Percentiles rank a stretch among this genome's conserved stretches.
Conservation (phyloP, 768 basidiomycete genomes). For the Russula compacta region DNA sequence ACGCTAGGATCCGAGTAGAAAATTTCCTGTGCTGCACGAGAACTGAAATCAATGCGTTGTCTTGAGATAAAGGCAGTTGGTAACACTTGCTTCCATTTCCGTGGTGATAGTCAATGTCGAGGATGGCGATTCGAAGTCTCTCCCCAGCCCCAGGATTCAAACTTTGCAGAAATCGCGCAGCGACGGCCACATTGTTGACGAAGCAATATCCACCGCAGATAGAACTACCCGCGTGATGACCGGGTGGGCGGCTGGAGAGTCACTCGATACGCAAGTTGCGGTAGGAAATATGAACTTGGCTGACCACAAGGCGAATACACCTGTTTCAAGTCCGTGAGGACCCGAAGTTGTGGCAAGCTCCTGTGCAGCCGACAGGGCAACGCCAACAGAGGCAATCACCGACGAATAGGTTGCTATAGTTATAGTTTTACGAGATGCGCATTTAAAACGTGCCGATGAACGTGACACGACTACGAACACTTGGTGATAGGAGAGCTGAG, state of each 20-base stretch:
- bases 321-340: neutral
- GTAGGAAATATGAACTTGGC: neutral
- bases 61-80: neutral
- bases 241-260: slow-evolving; percentile 25
- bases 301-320: slow-evolving; percentile 24
- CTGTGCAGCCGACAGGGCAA: slow-evolving; percentile 24
- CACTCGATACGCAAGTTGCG: neutral
- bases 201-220: slow-evolving; percentile 31
- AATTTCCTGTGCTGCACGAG: slow-evolving; percentile 24
- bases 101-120: slow-evolving; percentile 33
- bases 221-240: slow-evolving; percentile 26
- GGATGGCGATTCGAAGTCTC: slow-evolving; percentile 22
- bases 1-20: slow-evolving; percentile 28
- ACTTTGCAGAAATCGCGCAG: slow-evolving; percentile 25
- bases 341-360: slow-evolving; percentile 7
- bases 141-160: neutral
- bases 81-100: slow-evolving; percentile 27
- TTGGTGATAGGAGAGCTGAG: slow-evolving; percentile 27
- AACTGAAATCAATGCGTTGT: neutral
- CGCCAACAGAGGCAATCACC: slow-evolving; percentile 24
- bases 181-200: slow-evolving; percentile 28
- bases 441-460: neutral
- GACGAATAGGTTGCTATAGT: slow-evolving; percentile 24
- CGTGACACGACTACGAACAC: slow-evolving; percentile 15
- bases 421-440: neutral